Conservation (phyloP, 164 flowering plant genomes). For the Platanus orientalis region DNA sequence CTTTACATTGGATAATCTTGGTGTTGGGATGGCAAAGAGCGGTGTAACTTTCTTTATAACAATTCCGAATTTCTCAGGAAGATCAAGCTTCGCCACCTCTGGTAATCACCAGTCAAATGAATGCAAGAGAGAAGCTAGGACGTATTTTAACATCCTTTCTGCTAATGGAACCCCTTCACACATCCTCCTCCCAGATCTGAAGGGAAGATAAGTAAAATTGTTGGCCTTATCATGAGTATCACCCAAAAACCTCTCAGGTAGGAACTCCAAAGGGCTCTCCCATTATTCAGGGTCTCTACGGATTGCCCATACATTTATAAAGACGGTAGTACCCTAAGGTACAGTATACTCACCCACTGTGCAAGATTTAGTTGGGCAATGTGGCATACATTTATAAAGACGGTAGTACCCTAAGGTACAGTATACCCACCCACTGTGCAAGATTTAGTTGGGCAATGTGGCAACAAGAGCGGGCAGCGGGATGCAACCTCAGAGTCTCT, state of each 20-base stretch:
- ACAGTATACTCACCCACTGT: neutral
- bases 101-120: slow-evolving; percentile 30
- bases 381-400: neutral
- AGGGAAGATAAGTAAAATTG: slow-evolving; percentile 30
- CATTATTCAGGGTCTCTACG: too few species aligned
- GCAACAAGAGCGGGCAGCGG: neutral
- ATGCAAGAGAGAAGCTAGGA: slow-evolving; percentile 29
- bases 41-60: slow-evolving; percentile 22
- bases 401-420: neutral
- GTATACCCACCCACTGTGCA: neutral
- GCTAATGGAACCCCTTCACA: slow-evolving; percentile 33
- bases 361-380: neutral
- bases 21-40: too few species aligned
- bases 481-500: neutral
- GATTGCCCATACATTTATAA: neutral
- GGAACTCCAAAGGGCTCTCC: neutral
- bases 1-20: too few species aligned
- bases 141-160: slow-evolving; percentile 21
- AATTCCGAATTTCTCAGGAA: slow-evolving; percentile 27
- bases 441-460: neutral
- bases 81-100: slow-evolving; percentile 15
- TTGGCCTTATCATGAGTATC: neutral
- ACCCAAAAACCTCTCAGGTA: neutral
- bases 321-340: neutral
- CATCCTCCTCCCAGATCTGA: slow-evolving; percentile 36